A percentile compares a stretch with the other conserved stretches of the same genome.
These are phyloP conservation scores for Dendrobium catenatum DNA, from an alignment of 106 monocot species.

Conservation along the genomic window DNA sequence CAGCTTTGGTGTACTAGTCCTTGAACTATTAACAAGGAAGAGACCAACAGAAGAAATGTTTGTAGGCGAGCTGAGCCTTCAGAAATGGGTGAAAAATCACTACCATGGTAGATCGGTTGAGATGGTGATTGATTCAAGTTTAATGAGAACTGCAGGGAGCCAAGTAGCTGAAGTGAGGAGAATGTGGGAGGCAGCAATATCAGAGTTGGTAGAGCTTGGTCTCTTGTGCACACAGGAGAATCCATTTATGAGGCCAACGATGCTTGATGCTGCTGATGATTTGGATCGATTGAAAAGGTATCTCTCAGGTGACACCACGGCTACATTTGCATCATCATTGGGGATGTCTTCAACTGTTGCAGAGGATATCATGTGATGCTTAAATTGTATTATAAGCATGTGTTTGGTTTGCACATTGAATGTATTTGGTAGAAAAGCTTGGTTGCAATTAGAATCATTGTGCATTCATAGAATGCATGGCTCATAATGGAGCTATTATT, in stretches of 20 bases:
- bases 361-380: slow-evolving; percentile 4
- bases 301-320: slow-evolving; percentile 36
- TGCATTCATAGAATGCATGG: no score
- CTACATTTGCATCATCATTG: slow-evolving; percentile 34
- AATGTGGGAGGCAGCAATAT: slow-evolving; percentile 32
- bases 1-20: slow-evolving; percentile 52
- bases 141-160: slow-evolving; percentile 12
- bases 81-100: slow-evolving; percentile 48
- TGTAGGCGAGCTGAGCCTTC: slow-evolving; percentile 24
- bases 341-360: slow-evolving; percentile 31
- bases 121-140: slow-evolving; percentile 15
- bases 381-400: no score
- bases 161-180: slow-evolving; percentile 26
- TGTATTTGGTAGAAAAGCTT: no score
- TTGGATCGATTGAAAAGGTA: slow-evolving; percentile 38
- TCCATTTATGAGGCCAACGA: slow-evolving; percentile 31
- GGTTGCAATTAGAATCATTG: no score
- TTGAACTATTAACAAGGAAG: slow-evolving; percentile 36
- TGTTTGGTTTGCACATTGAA: no score
- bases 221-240: slow-evolving; percentile 40
- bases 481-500: no score
- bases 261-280: slow-evolving; percentile 43
- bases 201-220: slow-evolving; percentile 38
- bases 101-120: slow-evolving; percentile 19
- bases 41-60: slow-evolving; percentile 54